phyloP scores from a whole-genome alignment of 1,139 yeast species.

The Pichiaceae sp. region DNA sequence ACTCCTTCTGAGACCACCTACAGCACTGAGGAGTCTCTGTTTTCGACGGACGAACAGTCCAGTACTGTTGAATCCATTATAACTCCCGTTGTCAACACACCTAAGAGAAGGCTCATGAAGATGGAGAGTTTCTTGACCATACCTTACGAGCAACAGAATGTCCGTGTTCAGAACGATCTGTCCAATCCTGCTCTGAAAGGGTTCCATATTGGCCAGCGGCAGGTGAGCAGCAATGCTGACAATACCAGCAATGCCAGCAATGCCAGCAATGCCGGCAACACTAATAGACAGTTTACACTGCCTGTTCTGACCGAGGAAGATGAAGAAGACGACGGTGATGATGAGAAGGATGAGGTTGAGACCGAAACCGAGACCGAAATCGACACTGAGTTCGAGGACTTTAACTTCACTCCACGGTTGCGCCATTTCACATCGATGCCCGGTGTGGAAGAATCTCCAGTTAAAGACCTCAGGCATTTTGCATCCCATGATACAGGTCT shows the following conservation, averaged over 20 bases:
- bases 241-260: not conserved
- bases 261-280: too few species aligned
- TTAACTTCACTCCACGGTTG: not conserved
- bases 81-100: not conserved
- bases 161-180: not conserved
- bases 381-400: not conserved
- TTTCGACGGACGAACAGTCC: conserved; percentile 1
- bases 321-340: conserved; percentile 1
- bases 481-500: conserved; percentile 22
- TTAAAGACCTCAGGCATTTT: conserved; percentile 16
- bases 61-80: not conserved
- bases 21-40: not conserved
- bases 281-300: not conserved
- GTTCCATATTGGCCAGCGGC: not conserved
- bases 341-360: not conserved
- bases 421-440: not conserved
- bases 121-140: conserved; percentile 19
- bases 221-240: not conserved
- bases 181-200: not conserved
- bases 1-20: not conserved
- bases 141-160: conserved; percentile 2
- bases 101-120: conserved; percentile 14
- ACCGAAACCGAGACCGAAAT: not conserved
- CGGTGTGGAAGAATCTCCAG: not conserved
- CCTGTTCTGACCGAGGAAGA: conserved; percentile 1